Evolutionary conservation across 1,139 yeast genomes (phyloP), one percentile per base, ranked within the genome.

Genomic region (Hemisphaericaspora lyxosophila): DNA sequence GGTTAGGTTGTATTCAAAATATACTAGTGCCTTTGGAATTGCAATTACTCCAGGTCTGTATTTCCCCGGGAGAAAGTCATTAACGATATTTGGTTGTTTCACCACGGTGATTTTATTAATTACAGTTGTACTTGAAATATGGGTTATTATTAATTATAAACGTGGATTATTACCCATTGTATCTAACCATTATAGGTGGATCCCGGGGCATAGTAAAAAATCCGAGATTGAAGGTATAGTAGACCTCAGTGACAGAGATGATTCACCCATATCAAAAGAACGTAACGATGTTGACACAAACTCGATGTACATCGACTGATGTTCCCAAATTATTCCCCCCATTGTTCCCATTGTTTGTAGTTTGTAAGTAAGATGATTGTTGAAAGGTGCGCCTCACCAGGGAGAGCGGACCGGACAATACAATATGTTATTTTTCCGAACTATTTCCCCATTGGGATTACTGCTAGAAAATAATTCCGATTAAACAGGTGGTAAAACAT

Each of bases 41-140:
- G 48, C 52, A 1, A 26, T 58, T 7, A 27, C 7, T 0, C 60
- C 62, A 1, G 78, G 67, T 3, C 50, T 54, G 26, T 75, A 75
- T 51, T 61, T 70, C 40, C 71, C 78, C 1, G 77, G 80, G 2
- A 53, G 78, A 26, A 72, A 67, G 38, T 71, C 80, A 7, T 55
- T 76, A 33, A 61, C 75, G 4, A 57, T 70, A 0, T 75, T 76
- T 53, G 80, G 79, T 1, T 69, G 65, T 3, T 55, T 76, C 26
- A 73, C 80, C 1, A 49, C 73, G 16, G 51, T 68, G 1, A 56
- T 76, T 25, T 52, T 76, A 32, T 32, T 64, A 3, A 48, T 62
- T 7, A 69, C 78, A 3, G 57, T 73, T 2, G 55, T 53, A 3
- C 52, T 64, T 33, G 75, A 74, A 27, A 39, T 64, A 4, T 41